Conservation (phyloP, 257 asterid species). For the Nicotiana noctiflora region DNA sequence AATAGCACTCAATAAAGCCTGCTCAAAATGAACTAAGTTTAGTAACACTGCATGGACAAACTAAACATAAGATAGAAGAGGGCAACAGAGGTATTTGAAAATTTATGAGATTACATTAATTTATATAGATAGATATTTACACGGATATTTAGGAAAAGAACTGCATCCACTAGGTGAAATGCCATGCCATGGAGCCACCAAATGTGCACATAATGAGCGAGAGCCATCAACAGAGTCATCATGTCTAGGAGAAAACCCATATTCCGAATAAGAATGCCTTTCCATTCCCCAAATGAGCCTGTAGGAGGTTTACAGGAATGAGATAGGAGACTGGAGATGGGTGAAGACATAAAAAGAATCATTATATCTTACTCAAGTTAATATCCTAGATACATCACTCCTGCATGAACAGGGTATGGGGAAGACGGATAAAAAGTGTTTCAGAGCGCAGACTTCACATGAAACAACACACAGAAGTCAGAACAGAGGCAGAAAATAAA, state of each 20-base stretch:
- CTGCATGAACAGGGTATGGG: background rate
- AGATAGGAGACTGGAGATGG: background rate
- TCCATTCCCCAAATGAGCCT: slow-evolving; percentile 89
- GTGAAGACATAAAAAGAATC: background rate
- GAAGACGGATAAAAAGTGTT: background rate
- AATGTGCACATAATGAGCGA: slow-evolving; percentile 78
- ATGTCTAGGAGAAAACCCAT: slow-evolving; percentile 84
- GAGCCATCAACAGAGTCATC: slow-evolving; percentile 88
- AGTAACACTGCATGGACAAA: background rate
- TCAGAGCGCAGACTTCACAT: background rate
- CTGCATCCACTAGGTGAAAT: slow-evolving; percentile 82
- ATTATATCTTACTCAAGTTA: background rate
- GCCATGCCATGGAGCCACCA: slow-evolving; percentile 99
- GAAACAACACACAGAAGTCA: background rate
- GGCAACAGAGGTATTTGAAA: background rate
- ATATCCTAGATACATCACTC: background rate
- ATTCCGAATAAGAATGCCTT: slow-evolving; percentile 71
- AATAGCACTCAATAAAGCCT: slow-evolving; percentile 86
- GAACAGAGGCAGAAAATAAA: background rate
- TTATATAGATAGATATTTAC: slow-evolving; percentile 36
- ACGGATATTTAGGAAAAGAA: slow-evolving; percentile 85
- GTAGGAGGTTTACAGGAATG: slow-evolving; percentile 12
- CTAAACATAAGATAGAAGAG: slow-evolving; percentile 6
- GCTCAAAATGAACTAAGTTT: slow-evolving; percentile 16
- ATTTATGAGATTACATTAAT: background rate